phyloP scores from a whole-genome alignment of 2,329 filamentous ascomycete genomes.

The Penicillium sp. region DNA sequence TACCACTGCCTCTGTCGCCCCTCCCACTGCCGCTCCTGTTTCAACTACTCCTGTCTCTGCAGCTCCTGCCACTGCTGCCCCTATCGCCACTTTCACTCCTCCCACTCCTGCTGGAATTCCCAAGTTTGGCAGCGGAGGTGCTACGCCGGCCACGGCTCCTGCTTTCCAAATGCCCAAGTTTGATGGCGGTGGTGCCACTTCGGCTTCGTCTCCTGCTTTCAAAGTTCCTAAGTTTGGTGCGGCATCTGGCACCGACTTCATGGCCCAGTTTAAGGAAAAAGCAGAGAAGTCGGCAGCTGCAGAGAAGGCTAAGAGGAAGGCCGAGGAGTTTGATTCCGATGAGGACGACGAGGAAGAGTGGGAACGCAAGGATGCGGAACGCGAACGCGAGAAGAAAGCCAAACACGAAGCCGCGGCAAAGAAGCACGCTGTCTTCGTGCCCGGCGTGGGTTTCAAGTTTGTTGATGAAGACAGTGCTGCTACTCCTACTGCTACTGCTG shows the following conservation, averaged over 20 bases:
- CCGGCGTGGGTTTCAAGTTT: constrained; percentile 35
- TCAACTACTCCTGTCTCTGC: constrained; percentile 34
- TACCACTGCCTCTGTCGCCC: background rate
- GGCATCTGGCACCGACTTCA: constrained; percentile 35
- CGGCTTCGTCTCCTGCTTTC: background rate
- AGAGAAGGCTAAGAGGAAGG: constrained; percentile 48
- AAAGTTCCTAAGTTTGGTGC: constrained; percentile 34
- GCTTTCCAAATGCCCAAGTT: constrained; percentile 1
- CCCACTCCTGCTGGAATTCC: constrained; percentile 5
- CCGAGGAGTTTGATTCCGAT: constrained; percentile 51
- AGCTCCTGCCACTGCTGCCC: background rate
- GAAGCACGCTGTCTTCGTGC: constrained; percentile 31
- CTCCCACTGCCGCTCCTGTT: background rate
- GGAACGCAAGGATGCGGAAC: constrained; percentile 46
- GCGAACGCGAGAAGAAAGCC: constrained; percentile 45
- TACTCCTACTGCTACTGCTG: background rate
- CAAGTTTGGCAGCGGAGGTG: background rate
- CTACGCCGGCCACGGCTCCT: constrained; percentile 1
- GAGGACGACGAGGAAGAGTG: constrained; percentile 51
- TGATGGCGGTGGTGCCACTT: background rate
- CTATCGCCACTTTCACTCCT: constrained; percentile 16
- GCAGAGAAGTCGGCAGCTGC: constrained; percentile 42
- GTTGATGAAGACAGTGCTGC: constrained; percentile 25
- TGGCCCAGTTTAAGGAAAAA: constrained; percentile 42
- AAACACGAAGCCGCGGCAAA: constrained; percentile 40